Percentiles rank a stretch among this genome's conserved stretches.
These are phyloP conservation scores for Westerdykella ornata DNA, from an alignment of 2,329 filamentous ascomycete species.

Conservation along the genomic window DNA sequence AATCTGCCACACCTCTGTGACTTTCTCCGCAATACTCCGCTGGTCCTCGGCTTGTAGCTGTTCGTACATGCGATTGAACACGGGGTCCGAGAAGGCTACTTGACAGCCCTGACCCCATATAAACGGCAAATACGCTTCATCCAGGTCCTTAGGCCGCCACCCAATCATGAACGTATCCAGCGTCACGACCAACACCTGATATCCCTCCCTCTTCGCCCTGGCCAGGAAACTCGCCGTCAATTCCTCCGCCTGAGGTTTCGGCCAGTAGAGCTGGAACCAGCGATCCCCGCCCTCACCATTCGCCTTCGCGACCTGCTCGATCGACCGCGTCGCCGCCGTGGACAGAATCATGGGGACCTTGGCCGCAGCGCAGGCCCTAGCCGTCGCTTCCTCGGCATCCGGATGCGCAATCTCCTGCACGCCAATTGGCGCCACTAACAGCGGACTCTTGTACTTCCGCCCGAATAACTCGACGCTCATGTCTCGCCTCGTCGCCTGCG, in stretches of 20 bases:
- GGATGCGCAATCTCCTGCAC: slow-evolving; percentile 62
- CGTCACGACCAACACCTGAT: slow-evolving; percentile 61
- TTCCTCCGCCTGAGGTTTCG: slow-evolving; percentile 56
- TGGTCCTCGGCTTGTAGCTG: slow-evolving; percentile 28
- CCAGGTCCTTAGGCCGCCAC: slow-evolving; percentile 64
- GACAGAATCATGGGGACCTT: slow-evolving; percentile 61
- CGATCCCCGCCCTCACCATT: slow-evolving; percentile 49
- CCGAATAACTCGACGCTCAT: slow-evolving; percentile 31
- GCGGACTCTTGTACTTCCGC: slow-evolving; percentile 43
- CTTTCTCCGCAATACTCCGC: slow-evolving; percentile 25
- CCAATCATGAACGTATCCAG: slow-evolving; percentile 63
- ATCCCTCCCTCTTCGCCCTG: slow-evolving; percentile 57
- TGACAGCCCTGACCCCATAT: slow-evolving; percentile 39
- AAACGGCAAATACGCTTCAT: slow-evolving; percentile 57
- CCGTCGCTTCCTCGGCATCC: slow-evolving; percentile 58
- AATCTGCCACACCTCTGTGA: slow-evolving; percentile 34
- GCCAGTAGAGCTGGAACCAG: slow-evolving; percentile 75
- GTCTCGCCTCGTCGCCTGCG: slow-evolving; percentile 32
- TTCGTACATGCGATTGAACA: slow-evolving; percentile 32
- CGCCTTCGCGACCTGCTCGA: slow-evolving; percentile 59
- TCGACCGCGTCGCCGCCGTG: slow-evolving; percentile 57
- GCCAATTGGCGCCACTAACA: slow-evolving; percentile 62
- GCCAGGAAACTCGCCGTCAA: slow-evolving; percentile 58
- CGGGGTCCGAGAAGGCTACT: slow-evolving; percentile 33
- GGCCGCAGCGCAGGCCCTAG: slow-evolving; percentile 54